Base-by-base conservation (phyloP, 768 basidiomycete species). In the Tylopilus felleus region DNA sequence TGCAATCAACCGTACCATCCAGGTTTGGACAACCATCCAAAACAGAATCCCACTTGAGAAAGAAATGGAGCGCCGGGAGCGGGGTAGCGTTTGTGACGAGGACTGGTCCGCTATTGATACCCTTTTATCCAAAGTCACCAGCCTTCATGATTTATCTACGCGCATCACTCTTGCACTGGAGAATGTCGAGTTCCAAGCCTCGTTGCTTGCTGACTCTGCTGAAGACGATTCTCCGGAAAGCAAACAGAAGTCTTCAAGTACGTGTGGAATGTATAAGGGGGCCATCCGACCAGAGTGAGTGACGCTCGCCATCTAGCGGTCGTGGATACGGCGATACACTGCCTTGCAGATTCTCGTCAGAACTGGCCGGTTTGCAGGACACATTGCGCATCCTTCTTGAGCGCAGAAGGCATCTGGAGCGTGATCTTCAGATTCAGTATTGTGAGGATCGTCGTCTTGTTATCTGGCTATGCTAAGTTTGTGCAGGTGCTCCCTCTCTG, bases 271-370 rank as follows among this genome's bases (percentile, higher is more conserved):
- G 28, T 50, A 58, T 27, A 83, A 77, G 58, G 83, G 83, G 81
- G 68, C 70, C 1, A 86, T 93, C 57, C 85, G 81, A 56, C 85
- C 87, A 47, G 77, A 78, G 90, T 92, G 51, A 59, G 74, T 60
- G 36, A 23, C 7, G n/a, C 25, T 57, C 27, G 12, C 40, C 27
- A 27, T 40, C 31, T 35, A 28, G 13, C n/a, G n/a, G 14, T 38
- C 19, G 10, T 54, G 33, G n/a, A 5, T 21, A 42, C 22, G 47
- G 27, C 29, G 36, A 53, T 38, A 47, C 43, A 41, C 13, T 55
- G 12, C 25, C 27, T 39, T 52, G 84, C 33, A 68, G 90, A 40
- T 92, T 83, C 60, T 90, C 90, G 3, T 63, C 74, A 27, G 72
- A 78, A 45, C 69, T 91, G 13, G 51, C 60, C 25, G 50, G 54